Evolutionary conservation across 148 eudicot genomes (phyloP).

Genomic region (Bassia scoparia): DNA sequence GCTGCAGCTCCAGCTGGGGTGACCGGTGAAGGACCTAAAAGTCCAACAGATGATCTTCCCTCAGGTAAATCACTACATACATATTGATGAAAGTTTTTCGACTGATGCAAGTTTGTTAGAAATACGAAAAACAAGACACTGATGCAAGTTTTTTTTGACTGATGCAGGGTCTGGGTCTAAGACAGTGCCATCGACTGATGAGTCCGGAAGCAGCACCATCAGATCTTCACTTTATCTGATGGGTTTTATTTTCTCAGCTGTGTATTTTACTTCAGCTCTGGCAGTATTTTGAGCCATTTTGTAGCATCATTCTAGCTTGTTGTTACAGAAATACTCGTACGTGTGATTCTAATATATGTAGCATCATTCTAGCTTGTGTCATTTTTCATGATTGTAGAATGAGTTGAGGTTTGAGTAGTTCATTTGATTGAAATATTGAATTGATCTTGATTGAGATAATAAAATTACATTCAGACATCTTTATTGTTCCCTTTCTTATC

Average conservation of each 20-base stretch:
- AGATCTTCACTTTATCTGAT: constrained; percentile 25
- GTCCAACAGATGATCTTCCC: constrained; percentile 34
- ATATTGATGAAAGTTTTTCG: neutral
- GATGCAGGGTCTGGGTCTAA: constrained; percentile 30
- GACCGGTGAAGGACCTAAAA: constrained; percentile 16
- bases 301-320: neutral
- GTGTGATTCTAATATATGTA: neutral
- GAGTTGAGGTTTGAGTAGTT: too few species aligned
- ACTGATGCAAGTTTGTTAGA: neutral
- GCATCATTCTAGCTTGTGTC: neutral
- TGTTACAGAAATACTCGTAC: neutral
- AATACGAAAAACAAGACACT: neutral
- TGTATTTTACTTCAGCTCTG: constrained; percentile 26
- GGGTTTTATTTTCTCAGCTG: constrained; percentile 21
- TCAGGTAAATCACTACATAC: constrained; percentile 33
- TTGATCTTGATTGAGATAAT: neutral
- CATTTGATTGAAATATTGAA: constrained; percentile 1
- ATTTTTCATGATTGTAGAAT: constrained; percentile 19
- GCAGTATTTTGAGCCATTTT: constrained; percentile 30
- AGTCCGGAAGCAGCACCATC: constrained; percentile 29
- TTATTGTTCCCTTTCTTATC: neutral
- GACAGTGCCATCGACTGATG: constrained; percentile 29
- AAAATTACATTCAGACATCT: neutral
- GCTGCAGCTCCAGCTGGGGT: constrained; percentile 23
- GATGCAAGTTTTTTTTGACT: neutral